A percentile compares a stretch with the other conserved stretches of the same genome.
Conservation (phyloP, 371 early-diverging fungal genomes). For the Rhizopus microsporus region DNA sequence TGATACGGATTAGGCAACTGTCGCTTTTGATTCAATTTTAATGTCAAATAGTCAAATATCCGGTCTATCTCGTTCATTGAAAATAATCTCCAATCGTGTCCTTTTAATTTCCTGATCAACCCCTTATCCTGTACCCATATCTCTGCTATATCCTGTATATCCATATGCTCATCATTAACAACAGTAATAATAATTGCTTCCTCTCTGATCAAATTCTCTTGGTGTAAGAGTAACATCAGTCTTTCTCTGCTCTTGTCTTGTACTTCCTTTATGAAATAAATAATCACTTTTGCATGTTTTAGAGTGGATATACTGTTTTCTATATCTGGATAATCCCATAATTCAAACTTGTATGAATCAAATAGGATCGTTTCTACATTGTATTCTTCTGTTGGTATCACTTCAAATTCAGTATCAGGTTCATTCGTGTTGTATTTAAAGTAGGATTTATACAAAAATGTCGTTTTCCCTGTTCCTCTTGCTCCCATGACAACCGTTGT, state of each 20-base stretch:
- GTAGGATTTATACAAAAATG: constrained; percentile 37
- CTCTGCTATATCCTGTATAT: constrained; percentile 38
- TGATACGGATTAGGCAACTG: constrained; percentile 32
- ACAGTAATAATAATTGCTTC: constrained; percentile 36
- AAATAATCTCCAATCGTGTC: constrained; percentile 43
- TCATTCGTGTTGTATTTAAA: constrained; percentile 31
- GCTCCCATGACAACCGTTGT: constrained; percentile 28
- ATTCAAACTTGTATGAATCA: constrained; percentile 21
- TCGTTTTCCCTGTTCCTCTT: constrained; percentile 38
- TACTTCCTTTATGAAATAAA: constrained; percentile 22
- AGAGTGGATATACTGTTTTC: constrained; percentile 22
- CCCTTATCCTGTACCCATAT: constrained; percentile 27
- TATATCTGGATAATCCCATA: constrained; percentile 44
- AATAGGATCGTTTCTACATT: constrained; percentile 39
- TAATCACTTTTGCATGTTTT: constrained; percentile 27
- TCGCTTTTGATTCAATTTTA: constrained; percentile 10
- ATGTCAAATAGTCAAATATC: constrained; percentile 16
- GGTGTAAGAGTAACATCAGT: constrained; percentile 27
- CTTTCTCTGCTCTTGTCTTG: constrained; percentile 20
- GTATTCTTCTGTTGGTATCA: constrained; percentile 30
- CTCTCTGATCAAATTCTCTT: background rate
- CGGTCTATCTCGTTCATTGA: constrained; percentile 22
- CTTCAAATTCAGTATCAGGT: constrained; percentile 34
- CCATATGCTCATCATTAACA: constrained; percentile 35
- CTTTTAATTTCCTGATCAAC: constrained; percentile 21